Conservation (phyloP, 2,329 filamentous ascomycete genomes). For the Monilinia aucupariae region DNA sequence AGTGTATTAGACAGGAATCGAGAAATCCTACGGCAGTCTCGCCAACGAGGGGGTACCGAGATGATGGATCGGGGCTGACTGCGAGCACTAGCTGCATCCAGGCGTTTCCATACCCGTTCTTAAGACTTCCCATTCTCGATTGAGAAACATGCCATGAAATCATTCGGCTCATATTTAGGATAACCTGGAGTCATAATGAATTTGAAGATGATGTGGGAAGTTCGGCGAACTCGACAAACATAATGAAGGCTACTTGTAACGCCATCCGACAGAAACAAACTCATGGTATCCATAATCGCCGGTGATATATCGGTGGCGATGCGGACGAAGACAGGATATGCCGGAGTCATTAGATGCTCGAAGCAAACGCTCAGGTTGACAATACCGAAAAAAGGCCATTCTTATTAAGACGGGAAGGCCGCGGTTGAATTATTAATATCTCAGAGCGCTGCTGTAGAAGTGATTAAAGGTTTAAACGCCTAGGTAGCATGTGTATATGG, state of each 20-base stretch:
- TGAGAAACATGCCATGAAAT: not conserved
- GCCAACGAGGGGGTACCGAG: not conserved
- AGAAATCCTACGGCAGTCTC: conserved; percentile 5
- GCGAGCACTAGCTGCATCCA: conserved; percentile 6
- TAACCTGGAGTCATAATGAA: not conserved
- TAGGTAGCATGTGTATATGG: not conserved
- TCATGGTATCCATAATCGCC: not conserved
- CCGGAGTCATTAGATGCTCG: not conserved
- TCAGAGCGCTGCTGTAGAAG: not conserved
- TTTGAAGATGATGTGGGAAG: not conserved
- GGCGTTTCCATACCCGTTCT: conserved; percentile 5
- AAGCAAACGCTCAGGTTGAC: not conserved
- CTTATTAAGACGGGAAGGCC: not conserved
- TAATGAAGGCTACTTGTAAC: not conserved
- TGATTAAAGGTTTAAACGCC: no score
- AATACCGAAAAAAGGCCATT: not conserved
- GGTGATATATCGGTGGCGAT: not conserved
- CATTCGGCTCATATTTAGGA: not conserved
- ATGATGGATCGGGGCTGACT: conserved; percentile 16
- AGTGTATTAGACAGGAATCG: conserved; percentile 10
- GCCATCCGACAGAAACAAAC: not conserved
- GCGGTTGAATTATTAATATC: not conserved
- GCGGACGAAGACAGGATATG: not conserved
- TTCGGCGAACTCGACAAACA: not conserved
- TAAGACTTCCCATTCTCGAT: not conserved